Evolutionary conservation across 148 eudicot species (phyloP).

Genomic region (Pouteria glomerata): DNA sequence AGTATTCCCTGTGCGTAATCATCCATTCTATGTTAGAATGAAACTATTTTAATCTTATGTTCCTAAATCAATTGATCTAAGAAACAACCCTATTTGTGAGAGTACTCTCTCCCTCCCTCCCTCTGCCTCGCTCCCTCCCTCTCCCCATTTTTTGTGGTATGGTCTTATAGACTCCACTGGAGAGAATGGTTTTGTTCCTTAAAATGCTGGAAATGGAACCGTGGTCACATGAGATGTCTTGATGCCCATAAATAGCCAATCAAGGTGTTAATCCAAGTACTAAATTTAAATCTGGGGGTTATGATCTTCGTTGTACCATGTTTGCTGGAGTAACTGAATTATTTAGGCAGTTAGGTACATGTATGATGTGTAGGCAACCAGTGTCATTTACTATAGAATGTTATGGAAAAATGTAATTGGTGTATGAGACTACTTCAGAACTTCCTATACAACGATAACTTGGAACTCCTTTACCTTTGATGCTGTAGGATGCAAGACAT

Average conservation of each 20-base stretch:
- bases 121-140: neutral
- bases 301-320: neutral
- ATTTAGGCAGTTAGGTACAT: neutral
- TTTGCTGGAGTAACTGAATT: neutral
- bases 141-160: no score
- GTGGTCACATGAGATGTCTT: neutral
- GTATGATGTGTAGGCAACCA: neutral
- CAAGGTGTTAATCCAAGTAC: neutral
- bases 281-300: neutral
- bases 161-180: neutral
- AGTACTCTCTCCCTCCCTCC: neutral
- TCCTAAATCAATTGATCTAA: neutral
- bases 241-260: neutral
- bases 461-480: neutral
- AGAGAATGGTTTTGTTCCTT: slow-evolving; percentile 1
- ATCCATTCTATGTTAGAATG: neutral
- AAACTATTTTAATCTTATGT: neutral
- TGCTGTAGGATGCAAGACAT: slow-evolving; percentile 53
- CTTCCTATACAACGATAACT: neutral
- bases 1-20: neutral
- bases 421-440: neutral
- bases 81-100: neutral
- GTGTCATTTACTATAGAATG: neutral
- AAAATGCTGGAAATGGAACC: neutral
- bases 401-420: neutral